Conservation (phyloP, 176 grass and related monocot genomes). For the Leersia perrieri region DNA sequence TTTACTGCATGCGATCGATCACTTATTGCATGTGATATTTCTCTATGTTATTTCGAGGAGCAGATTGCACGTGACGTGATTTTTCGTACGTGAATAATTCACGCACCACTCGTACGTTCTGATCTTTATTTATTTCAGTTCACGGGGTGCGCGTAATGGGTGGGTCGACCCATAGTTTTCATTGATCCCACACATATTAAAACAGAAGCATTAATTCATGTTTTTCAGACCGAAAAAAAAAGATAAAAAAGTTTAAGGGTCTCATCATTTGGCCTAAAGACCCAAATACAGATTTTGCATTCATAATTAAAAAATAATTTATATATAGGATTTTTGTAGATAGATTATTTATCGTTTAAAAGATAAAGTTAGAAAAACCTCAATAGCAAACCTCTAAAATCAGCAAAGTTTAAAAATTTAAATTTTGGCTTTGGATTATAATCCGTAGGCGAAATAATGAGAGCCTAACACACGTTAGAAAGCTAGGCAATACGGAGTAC, state of each 20-base stretch:
- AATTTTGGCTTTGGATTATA: too few species aligned
- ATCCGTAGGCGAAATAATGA: too few species aligned
- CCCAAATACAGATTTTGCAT: too few species aligned
- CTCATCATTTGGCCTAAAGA: too few species aligned
- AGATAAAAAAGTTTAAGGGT: background rate
- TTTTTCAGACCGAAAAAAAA: background rate
- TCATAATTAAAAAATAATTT: too few species aligned
- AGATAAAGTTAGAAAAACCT: too few species aligned
- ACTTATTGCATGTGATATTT: background rate
- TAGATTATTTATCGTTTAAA: too few species aligned
- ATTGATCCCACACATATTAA: background rate
- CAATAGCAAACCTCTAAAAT: too few species aligned
- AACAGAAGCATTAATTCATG: background rate
- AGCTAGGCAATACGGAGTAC: too few species aligned
- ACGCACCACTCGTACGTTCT: background rate
- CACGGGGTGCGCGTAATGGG: background rate
- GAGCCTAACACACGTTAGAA: too few species aligned
- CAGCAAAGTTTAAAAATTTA: too few species aligned
- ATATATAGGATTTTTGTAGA: too few species aligned
- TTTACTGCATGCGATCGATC: background rate
- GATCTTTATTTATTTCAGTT: background rate
- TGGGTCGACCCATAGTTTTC: background rate
- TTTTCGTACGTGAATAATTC: background rate
- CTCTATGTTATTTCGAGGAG: background rate
- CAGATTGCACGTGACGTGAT: constrained; percentile 15